A percentile compares a stretch with the other conserved stretches of the same genome.
phyloP scores from a whole-genome alignment of 495 filamentous ascomycete species.

The Aspergillus carlsbadensis region DNA sequence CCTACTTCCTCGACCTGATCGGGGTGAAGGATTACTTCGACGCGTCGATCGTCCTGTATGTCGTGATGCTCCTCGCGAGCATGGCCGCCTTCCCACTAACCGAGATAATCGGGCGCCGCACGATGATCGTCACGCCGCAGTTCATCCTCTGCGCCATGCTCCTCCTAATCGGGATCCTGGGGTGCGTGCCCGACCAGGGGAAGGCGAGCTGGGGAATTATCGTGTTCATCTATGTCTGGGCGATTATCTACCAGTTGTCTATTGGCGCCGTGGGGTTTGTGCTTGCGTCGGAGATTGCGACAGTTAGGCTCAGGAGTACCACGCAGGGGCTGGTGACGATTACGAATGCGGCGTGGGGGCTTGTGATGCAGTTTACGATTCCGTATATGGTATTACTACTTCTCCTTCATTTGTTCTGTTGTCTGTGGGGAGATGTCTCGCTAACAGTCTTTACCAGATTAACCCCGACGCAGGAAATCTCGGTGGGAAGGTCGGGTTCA shows the following conservation, averaged over 20 bases:
- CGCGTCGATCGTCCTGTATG: constrained; percentile 18
- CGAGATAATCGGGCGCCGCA: constrained; percentile 23
- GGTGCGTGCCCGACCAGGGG: constrained; percentile 17
- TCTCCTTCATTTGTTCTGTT: neutral
- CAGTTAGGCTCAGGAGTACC: constrained; percentile 16
- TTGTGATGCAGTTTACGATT: constrained; percentile 25
- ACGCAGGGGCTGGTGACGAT: constrained; percentile 28
- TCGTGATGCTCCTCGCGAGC: constrained; percentile 22
- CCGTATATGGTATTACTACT: constrained; percentile 22
- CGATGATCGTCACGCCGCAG: constrained; percentile 20
- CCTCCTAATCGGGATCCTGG: constrained; percentile 20
- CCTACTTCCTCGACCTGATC: constrained; percentile 25
- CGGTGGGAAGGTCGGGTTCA: constrained; percentile 22
- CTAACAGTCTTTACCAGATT: constrained; percentile 11
- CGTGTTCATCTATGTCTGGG: constrained; percentile 24
- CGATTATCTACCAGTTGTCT: constrained; percentile 23
- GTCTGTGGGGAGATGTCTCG: neutral
- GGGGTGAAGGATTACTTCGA: constrained; percentile 22
- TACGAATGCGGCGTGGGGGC: constrained; percentile 18
- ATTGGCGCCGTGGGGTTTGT: constrained; percentile 23
- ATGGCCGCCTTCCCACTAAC: constrained; percentile 23
- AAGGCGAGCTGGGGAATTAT: constrained; percentile 23
- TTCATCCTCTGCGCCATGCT: constrained; percentile 20
- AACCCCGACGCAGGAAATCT: constrained; percentile 22
- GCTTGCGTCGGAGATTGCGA: constrained; percentile 23